Conservation (phyloP, 1,284 basidiomycete genomes). For the Pascua guehoae region DNA sequence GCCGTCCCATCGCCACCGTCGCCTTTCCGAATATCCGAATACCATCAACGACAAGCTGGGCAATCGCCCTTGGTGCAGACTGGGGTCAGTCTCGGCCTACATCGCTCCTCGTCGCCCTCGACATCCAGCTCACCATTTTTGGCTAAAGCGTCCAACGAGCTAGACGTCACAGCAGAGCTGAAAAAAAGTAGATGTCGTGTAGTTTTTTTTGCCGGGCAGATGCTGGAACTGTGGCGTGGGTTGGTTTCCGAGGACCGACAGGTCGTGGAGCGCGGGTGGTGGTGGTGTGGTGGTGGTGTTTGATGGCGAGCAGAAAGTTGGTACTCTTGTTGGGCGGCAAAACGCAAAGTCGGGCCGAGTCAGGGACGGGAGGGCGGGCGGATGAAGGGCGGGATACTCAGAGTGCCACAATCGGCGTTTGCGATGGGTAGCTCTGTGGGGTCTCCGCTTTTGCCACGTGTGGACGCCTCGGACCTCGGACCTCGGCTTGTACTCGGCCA, state of each 20-base stretch:
- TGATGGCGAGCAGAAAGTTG: background rate
- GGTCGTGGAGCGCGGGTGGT: background rate
- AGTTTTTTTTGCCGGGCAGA: too few species aligned
- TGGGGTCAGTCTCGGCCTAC: conserved; percentile 6
- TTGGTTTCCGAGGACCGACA: too few species aligned
- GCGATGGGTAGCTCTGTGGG: too few species aligned
- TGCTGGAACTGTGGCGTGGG: background rate
- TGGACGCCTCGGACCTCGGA: too few species aligned
- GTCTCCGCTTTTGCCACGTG: too few species aligned
- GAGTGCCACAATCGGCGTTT: background rate
- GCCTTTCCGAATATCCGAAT: conserved; percentile 70
- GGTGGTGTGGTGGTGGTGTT: background rate
- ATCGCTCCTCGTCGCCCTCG: background rate
- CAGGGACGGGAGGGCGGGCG: too few species aligned
- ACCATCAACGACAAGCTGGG: conserved; percentile 35
- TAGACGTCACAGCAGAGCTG: background rate
- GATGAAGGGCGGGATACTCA: background rate
- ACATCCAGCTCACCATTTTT: background rate
- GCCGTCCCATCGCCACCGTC: conserved; percentile 80
- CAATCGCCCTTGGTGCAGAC: conserved; percentile 38
- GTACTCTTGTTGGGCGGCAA: background rate
- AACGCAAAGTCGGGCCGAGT: background rate
- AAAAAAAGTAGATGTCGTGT: too few species aligned
- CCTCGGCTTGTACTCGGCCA: too few species aligned
- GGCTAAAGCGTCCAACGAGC: background rate